Percentiles rank a stretch among this genome's conserved stretches.
Evolutionary conservation across 495 filamentous ascomycete genomes (phyloP).

Genomic region (Hyphodiscus hymeniophilus): DNA sequence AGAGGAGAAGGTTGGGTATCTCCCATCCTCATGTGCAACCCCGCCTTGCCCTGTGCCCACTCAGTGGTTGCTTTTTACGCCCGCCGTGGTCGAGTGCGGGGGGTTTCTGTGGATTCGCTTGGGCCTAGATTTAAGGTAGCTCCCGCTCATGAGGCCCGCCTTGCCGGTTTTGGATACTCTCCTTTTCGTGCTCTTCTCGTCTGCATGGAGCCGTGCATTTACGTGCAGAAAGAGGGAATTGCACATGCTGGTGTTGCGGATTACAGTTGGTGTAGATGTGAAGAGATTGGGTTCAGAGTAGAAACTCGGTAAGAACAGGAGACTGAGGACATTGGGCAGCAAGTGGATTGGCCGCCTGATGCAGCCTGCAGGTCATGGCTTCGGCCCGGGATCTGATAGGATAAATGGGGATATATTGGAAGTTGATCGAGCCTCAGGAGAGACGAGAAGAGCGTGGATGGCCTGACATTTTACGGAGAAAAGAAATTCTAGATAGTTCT

Average conservation of each 20-base stretch:
- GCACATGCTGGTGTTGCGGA: background rate
- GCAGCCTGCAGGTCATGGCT: background rate
- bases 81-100: no score
- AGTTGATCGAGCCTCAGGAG: no score
- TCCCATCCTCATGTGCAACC: background rate
- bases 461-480: no score
- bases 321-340: background rate
- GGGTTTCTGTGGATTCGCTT: no score
- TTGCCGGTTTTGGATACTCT: background rate
- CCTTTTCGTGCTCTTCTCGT: background rate
- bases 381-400: slow-evolving; percentile 4
- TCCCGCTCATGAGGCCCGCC: no score
- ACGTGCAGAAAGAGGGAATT: slow-evolving; percentile 1
- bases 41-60: background rate
- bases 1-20: background rate
- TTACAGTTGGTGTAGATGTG: slow-evolving; percentile 2
- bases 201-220: background rate
- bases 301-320: background rate
- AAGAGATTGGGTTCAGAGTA: no score
- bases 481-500: no score
- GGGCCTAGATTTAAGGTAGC: no score
- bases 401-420: no score
- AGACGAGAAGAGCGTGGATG: no score
- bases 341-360: background rate
- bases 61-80: background rate